Evolutionary conservation across 192 early-diverging fungal species (phyloP), one percentile per base, ranked within the genome.

Genomic region (Phycomyces nitens): DNA sequence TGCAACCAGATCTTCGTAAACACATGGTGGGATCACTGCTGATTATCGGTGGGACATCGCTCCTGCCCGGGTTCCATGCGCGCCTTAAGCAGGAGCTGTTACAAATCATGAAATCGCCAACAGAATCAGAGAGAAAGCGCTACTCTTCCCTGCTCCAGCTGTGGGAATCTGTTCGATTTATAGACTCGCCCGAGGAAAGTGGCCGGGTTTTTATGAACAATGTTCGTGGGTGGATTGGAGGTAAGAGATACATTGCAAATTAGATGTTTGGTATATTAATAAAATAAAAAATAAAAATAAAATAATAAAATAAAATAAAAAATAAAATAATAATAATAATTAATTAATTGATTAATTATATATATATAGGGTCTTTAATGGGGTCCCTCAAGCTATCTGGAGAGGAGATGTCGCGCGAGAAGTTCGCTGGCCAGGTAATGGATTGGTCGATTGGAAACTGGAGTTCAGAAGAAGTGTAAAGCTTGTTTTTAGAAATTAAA

Each of bases 171-270:
- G 75, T 84, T 21, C 77, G 66, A 38, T 83, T 88, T 71, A 74
- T 86, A 24, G 87, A 85, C 44, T 76, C 80, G 3, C 47, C 66
- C 3, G 52, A 56, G 34, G 63, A 71, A 40, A 60, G 58, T 44
- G 84, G 82, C 0, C 72, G 80, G 22, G 80, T 90, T 1, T 94
- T 93, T 74, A 73, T 74, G 55, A 69, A 79, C 14, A 88, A 90
- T 56, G 78, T 85, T n/a, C 77, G 89, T 0, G 72, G 82, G 8
- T 96, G 94, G 94, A 83, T 92, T 62, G 94, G 94, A 15, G 85
- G 80, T 71, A 65, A 68, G 49, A 55, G 47, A 6, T 58, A 26
- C 18, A 21, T 38, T 10, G 21, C 11, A 5, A 14, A 16, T n/a
- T 55, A 18, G 26, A 53, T 40, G 38, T 40, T 26, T 23, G 18